phyloP scores from a whole-genome alignment of 164 flowering plant species.

The Aristolochia californica region DNA sequence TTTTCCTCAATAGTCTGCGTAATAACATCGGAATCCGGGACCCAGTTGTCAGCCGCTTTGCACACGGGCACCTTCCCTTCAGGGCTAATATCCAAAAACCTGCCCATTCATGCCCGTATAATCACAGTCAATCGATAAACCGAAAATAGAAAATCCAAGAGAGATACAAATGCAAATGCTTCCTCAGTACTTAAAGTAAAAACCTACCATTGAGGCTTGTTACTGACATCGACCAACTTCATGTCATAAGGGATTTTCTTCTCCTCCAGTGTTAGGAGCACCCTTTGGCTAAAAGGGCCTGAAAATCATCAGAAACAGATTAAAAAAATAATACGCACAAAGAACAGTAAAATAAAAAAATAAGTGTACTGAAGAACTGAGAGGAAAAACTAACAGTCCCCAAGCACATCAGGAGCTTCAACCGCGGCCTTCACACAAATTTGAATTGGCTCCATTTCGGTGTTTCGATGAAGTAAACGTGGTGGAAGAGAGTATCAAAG shows the following conservation, averaged over 20 bases:
- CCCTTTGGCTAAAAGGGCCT: slow-evolving; percentile 64
- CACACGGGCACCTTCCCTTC: slow-evolving; percentile 81
- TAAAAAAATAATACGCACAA: background rate
- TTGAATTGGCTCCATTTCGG: slow-evolving; percentile 36
- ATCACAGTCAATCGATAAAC: background rate
- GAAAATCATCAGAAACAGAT: background rate
- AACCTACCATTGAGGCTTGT: slow-evolving; percentile 70
- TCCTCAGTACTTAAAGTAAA: background rate
- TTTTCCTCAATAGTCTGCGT: slow-evolving; percentile 70
- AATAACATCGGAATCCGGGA: slow-evolving; percentile 76
- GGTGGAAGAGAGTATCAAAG: no score
- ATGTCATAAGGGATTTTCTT: slow-evolving; percentile 59
- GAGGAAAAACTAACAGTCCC: slow-evolving; percentile 52
- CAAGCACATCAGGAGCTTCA: slow-evolving; percentile 62
- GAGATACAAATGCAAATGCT: background rate
- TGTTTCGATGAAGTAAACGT: no score
- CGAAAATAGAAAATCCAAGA: no score
- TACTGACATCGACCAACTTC: slow-evolving; percentile 38
- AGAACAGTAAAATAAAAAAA: background rate
- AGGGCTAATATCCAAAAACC: slow-evolving; percentile 71
- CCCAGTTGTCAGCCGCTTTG: slow-evolving; percentile 66
- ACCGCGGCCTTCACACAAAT: slow-evolving; percentile 69
- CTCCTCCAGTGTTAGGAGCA: slow-evolving; percentile 71
- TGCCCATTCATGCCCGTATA: slow-evolving; percentile 4
- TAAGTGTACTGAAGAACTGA: background rate